A percentile compares a stretch with the other conserved stretches of the same genome.
Conservation (phyloP, 1,139 yeast species). For the Arxiozyma bovina region DNA sequence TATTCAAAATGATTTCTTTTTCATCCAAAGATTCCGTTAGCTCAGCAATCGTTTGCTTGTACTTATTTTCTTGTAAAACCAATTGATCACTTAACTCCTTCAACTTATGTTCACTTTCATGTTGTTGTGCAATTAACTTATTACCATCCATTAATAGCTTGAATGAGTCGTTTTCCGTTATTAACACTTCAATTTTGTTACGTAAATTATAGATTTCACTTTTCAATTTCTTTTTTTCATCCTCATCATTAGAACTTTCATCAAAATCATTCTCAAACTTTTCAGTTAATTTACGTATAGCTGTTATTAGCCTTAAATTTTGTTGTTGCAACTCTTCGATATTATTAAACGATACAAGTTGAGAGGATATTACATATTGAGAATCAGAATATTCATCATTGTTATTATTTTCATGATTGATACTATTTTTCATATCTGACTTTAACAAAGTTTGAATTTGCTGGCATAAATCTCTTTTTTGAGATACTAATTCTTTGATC, state of each 20-base stretch:
- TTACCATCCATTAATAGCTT: conserved; percentile 1
- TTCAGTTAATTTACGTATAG: conserved; percentile 61
- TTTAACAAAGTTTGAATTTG: conserved; percentile 69
- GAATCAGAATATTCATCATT: conserved; percentile 45
- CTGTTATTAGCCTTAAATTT: conserved; percentile 60
- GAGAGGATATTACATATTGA: conserved; percentile 58
- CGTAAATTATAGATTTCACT: conserved; percentile 10
- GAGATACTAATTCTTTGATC: conserved; percentile 41
- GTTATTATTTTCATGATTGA: conserved; percentile 33
- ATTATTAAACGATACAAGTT: conserved; percentile 61
- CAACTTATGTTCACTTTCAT: conserved; percentile 30
- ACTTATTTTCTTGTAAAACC: conserved; percentile 19
- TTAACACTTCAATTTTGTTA: conserved; percentile 23
- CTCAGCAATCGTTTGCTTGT: neutral
- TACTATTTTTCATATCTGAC: conserved; percentile 52
- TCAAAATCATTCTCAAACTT: conserved; percentile 35
- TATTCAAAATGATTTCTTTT: neutral
- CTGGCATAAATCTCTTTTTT: conserved; percentile 64
- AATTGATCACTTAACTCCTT: conserved; percentile 38
- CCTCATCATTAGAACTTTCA: conserved; percentile 15
- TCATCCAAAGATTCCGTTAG: neutral
- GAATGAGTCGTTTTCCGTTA: conserved; percentile 6
- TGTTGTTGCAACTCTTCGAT: conserved; percentile 61
- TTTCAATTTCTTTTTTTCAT: neutral
- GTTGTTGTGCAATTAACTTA: neutral